Conservation (phyloP, 169 alveolate genomes). For the Theileria equi region DNA sequence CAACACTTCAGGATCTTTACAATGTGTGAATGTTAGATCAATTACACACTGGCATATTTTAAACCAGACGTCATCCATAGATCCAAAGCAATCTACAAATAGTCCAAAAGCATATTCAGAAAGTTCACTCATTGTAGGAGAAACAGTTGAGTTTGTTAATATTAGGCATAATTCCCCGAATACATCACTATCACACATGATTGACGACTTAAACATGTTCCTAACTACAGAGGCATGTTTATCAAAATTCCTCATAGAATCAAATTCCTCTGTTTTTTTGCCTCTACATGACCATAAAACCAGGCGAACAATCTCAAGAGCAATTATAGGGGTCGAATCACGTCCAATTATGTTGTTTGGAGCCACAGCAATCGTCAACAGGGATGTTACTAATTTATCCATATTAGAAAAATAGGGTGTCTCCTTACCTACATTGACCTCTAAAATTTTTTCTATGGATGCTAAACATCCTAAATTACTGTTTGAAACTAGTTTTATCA, state of each 20-base stretch:
- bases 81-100: conserved; percentile 46
- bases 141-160: conserved; percentile 11
- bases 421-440: conserved; percentile 43
- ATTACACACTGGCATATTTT: conserved; percentile 54
- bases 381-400: conserved; percentile 24
- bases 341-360: conserved; percentile 27
- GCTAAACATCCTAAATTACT: conserved; percentile 32
- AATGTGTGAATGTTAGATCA: conserved; percentile 52
- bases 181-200: conserved; percentile 12
- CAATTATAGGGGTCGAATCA: no score
- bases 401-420: conserved; percentile 16
- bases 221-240: conserved; percentile 19
- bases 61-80: conserved; percentile 41
- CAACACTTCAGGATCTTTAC: conserved; percentile 19
- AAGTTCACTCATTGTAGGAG: conserved; percentile 13
- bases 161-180: conserved; percentile 53
- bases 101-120: conserved; percentile 11
- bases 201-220: conserved; percentile 21
- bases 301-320: conserved; percentile 35
- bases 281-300: conserved; percentile 27
- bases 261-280: conserved; percentile 2
- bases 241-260: conserved; percentile 17
- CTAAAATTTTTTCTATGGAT: conserved; percentile 59
- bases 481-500: conserved; percentile 29
- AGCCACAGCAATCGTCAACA: conserved; percentile 44